Evolutionary conservation across 768 basidiomycete genomes (phyloP), one percentile per base, ranked within the genome.

Genomic region (Kwoniella sp.): DNA sequence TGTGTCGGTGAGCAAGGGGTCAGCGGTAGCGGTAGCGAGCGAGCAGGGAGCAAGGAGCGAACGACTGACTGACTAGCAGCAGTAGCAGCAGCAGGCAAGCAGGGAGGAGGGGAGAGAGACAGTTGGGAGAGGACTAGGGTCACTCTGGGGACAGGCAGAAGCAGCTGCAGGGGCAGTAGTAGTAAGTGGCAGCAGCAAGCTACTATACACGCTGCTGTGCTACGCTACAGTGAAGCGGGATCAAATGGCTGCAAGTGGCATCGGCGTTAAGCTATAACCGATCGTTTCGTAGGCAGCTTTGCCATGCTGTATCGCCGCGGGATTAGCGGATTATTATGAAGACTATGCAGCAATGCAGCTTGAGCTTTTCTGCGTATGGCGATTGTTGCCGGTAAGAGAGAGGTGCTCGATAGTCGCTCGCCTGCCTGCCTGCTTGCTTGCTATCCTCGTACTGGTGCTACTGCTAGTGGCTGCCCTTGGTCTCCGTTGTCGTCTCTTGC

Each of bases 291-390:
- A 45, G 28, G 3, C 17, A 13, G 9, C 22, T 51, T 17, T 58
- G 53, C 55, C 58, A 48, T 37, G 0, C 13, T 50, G 31, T 59
- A 69, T 65, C 55, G n/a, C 60, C 70, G 65, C 70, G 65, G 67
- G 38, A 54, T 56, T 55, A 63, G 45, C 1, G 25, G 22, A 30
- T 50, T 56, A 22, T 45, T 41, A 45, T 45, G 41, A 7, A 20
- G 28, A n/a, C n/a, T n/a, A n/a, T n/a, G n/a, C n/a, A n/a, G n/a
- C n/a, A n/a, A n/a, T n/a, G n/a, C n/a, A n/a, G n/a, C n/a, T n/a
- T n/a, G n/a, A n/a, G n/a, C n/a, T n/a, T n/a, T n/a, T n/a, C n/a
- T n/a, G n/a, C n/a, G n/a, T n/a, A n/a, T n/a, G n/a, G n/a, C n/a
- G n/a, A n/a, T n/a, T n/a, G n/a, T n/a, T n/a, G n/a, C n/a, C n/a